Evolutionary conservation across 139 green algal genomes (phyloP), one percentile per base, ranked within the genome.

Genomic region (Monoraphidium neglectum): DNA sequence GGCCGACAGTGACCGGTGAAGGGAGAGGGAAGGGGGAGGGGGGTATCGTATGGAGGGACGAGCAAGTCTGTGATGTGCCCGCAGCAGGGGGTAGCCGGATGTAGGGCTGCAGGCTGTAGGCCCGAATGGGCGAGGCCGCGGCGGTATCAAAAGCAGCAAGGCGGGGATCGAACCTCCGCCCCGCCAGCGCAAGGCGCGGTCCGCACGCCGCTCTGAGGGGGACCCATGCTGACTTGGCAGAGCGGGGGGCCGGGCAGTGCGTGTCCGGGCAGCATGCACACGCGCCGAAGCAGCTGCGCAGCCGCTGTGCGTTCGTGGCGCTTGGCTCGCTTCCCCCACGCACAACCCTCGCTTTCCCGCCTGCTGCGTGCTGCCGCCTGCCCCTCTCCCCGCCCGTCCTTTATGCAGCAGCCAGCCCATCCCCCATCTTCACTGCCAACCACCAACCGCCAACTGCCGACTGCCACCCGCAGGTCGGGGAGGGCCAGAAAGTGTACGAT

Each of bases 401-500:
- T 36, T 68, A 68, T 23, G 13, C 18, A 68, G 16, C 28, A 38
- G 24, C n/a, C 21, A 68, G 26, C 60, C 18, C 18, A 16, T n/a
- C n/a, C 26, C 28, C 21, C n/a, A 13, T 68, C 28, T n/a, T 13
- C 26, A 13, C 18, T 37, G 12, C 60, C 21, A 68, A 13, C 60
- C 13, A 37, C 18, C 60, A 68, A 68, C 21, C 18, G 12, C n/a
- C n/a, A n/a, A n/a, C n/a, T n/a, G n/a, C n/a, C n/a, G n/a, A 38
- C 60, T 68, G 21, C 26, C 21, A 16, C 16, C 35, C 6, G 30
- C 30, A 15, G 8, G n/a, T 74, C 24, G 68, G 68, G 43, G 62
- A 28, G 18, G 68, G 68, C 23, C 28, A 74, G 68, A 28, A n/a
- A 0, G 49, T 28, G 32, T 74, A 74, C 68, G 51, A 74, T 3